Evolutionary conservation across 1,284 basidiomycete species (phyloP), one percentile per base, ranked within the genome.

Genomic region (Trichosporon sp.): DNA sequence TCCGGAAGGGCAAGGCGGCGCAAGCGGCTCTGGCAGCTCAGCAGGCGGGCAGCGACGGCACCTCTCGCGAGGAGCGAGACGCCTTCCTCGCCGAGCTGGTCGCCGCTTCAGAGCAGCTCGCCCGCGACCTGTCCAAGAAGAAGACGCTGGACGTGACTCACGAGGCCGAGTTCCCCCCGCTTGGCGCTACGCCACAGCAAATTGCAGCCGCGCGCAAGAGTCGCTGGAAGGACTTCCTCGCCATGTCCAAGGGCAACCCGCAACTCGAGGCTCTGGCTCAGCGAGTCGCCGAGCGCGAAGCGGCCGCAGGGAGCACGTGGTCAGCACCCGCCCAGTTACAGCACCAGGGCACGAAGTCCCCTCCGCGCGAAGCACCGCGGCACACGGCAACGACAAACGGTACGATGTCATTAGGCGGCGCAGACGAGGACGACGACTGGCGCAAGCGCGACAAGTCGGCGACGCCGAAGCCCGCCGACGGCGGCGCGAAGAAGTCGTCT

Each of bases 71-170:
- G 16, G 74, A 78, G 54, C 71, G 77, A 9, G 80, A 81, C 60
- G 76, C 74, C 2, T 66, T 80, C 8, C 81, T 90, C 66, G 84
- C 85, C 11, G 88, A 87, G 8, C 85, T 94, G 33, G 91, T 91
- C 3, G 84, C 84, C 58, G 91, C 89, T 1, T 90, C 89, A 4
- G 90, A 95, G 75, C 84, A 86, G 8, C 84, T 95, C 31, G 92
- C 90, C 14, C 85, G 92, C 65, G 90, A 94, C 80, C 85, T 95
- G 31, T 77, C 75, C 34, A 78, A 78, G 60, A 69, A 70, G 56
- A 73, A 67, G 58, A 69, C 65, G 23, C 68, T 74, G 49, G 73
- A 75, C 59, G 61, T 70, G 8, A 70, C 64, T 14, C 65, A 70
- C 21, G 62, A 70, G 21, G 72, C 74, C 60, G 76, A 80, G 52